Percentiles rank a stretch among this genome's conserved stretches.
Evolutionary conservation across 1,284 basidiomycete species (phyloP).

Genomic region (Tylopilus orsonianus): DNA sequence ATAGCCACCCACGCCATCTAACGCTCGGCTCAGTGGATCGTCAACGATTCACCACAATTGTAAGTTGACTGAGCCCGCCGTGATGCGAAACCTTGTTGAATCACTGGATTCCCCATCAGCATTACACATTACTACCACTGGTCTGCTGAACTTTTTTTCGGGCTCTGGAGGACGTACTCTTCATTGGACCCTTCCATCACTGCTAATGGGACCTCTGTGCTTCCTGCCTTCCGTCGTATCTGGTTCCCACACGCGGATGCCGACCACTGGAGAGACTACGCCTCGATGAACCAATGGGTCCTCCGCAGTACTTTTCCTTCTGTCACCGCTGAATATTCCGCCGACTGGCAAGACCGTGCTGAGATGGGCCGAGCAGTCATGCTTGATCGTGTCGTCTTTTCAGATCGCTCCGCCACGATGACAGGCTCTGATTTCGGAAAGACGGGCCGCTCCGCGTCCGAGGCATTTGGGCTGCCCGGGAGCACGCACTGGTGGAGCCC

Average conservation of each 20-base stretch:
- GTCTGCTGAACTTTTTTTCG: slow-evolving; percentile 86
- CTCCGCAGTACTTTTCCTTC: slow-evolving; percentile 75
- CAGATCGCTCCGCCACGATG: slow-evolving; percentile 82
- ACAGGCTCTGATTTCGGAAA: slow-evolving; percentile 63
- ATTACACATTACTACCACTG: slow-evolving; percentile 83
- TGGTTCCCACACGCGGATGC: slow-evolving; percentile 73
- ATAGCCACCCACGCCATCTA: neutral
- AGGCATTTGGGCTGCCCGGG: slow-evolving; percentile 72
- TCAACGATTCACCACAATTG: slow-evolving; percentile 86
- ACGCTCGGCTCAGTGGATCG: slow-evolving; percentile 52
- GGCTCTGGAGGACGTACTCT: slow-evolving; percentile 85
- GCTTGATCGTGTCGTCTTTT: slow-evolving; percentile 81
- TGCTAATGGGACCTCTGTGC: slow-evolving; percentile 59
- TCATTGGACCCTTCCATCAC: slow-evolving; percentile 71
- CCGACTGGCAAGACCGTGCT: slow-evolving; percentile 79
- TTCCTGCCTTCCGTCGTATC: slow-evolving; percentile 72
- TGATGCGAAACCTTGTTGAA: slow-evolving; percentile 3
- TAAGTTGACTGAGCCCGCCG: slow-evolving; percentile 36
- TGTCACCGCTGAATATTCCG: slow-evolving; percentile 68
- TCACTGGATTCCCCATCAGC: slow-evolving; percentile 36
- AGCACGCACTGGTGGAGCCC: slow-evolving; percentile 81
- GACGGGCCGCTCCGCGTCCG: slow-evolving; percentile 73
- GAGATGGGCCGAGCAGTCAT: slow-evolving; percentile 69
- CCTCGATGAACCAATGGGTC: slow-evolving; percentile 80
- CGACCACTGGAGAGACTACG: slow-evolving; percentile 84